phyloP scores from a whole-genome alignment of 306 rosid genomes.

The Trifolium pratense region DNA sequence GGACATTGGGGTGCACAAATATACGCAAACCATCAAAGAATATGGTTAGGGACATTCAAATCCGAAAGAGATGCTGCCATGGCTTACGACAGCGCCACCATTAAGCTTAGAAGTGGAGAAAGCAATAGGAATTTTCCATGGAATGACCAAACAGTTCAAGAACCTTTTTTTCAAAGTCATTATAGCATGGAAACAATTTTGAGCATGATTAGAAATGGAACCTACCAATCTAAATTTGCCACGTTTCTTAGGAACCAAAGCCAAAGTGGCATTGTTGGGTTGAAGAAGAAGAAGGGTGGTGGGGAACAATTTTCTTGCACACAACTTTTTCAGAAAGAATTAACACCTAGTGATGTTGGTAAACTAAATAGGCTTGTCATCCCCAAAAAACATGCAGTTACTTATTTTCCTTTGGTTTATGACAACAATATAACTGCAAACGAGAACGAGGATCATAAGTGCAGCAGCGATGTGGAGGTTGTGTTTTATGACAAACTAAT shows the following conservation, averaged over 20 bases:
- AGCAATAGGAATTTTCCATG: conserved; percentile 74
- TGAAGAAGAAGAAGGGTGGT: conserved; percentile 47
- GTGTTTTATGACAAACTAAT: conserved; percentile 55
- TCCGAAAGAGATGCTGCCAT: conserved; percentile 74
- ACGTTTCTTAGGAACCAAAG: conserved; percentile 38
- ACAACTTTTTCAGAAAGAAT: conserved; percentile 75
- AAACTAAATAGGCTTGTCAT: conserved; percentile 86
- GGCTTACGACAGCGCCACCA: conserved; percentile 84
- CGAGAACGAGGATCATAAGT: conserved; percentile 1
- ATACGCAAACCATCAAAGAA: conserved; percentile 80
- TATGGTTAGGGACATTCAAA: conserved; percentile 93
- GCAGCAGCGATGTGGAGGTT: conserved; percentile 38
- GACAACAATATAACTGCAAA: not conserved
- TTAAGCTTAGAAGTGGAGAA: conserved; percentile 73
- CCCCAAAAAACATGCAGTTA: conserved; percentile 74
- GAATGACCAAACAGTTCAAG: conserved; percentile 60
- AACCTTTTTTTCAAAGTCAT: conserved; percentile 67
- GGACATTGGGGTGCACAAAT: conserved; percentile 96
- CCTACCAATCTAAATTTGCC: conserved; percentile 64
- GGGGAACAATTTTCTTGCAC: conserved; percentile 46
- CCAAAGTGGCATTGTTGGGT: not conserved
- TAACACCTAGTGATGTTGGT: conserved; percentile 90
- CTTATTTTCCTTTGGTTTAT: conserved; percentile 63
- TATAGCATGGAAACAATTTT: conserved; percentile 54
- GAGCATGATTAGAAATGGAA: conserved; percentile 80